Evolutionary conservation across 768 basidiomycete genomes (phyloP), one percentile per base, ranked within the genome.

Genomic region (Solioccasus polychromus): DNA sequence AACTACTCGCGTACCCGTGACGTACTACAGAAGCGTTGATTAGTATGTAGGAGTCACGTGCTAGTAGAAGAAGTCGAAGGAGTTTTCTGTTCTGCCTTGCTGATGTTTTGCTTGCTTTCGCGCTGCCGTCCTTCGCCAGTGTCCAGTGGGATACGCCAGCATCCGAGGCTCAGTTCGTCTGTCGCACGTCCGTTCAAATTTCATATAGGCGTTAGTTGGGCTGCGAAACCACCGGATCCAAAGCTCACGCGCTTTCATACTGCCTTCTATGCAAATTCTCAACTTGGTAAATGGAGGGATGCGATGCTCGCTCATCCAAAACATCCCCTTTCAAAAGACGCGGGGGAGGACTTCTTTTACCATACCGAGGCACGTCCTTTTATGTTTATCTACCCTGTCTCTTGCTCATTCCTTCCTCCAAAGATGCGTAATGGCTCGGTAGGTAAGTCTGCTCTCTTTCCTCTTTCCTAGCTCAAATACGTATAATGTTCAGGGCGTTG

Each of bases 381-480:
- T 23, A 25, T 48, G 18, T 29, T 11, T 9, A n/a, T 44, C 10
- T 6, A 15, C 12, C 11, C 39, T 37, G 15, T 28, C 31, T 35
- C 30, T 37, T 22, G 39, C 42, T 55, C 47, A 50, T 37, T 8
- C 14, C 5, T 32, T 32, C 9, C 23, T 38, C 18, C 39, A 10
- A 26, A 91, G 88, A 89, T 90, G 88, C 78, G 79, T 36, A 81
- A 80, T 59, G 69, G 73, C 45, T 90, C 88, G 73, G 88, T 91
- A 73, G 70, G 83, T 77, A 57, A 55, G 63, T 40, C 30, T 36
- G 0, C 18, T 39, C 23, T 11, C 4, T 30, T 32, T 17, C 31
- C 17, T 18, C 41, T 47, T 54, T 47, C 57, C 52, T 34, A 47
- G 58, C 52, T 53, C 51, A 47, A 52, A 67, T 39, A 64, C 60